Percentiles rank a stretch among this genome's conserved stretches.
These are phyloP conservation scores for Tolypocladium ovalisporum DNA, from an alignment of 2,329 filamentous ascomycete genomes.

Conservation along the genomic window DNA sequence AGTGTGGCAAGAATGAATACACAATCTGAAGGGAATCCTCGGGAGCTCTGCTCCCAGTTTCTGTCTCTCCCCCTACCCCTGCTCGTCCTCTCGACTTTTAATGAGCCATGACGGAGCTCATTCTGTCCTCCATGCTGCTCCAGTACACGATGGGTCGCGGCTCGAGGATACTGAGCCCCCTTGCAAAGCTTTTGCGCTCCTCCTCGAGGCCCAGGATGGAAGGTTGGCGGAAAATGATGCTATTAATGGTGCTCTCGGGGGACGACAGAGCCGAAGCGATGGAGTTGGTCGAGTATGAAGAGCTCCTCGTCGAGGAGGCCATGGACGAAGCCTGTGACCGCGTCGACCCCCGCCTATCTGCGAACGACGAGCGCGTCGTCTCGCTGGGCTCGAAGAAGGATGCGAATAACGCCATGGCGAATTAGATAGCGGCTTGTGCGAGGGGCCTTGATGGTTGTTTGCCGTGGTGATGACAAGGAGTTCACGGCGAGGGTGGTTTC, in stretches of 20 bases:
- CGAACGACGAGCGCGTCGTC: background rate
- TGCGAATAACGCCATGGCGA: background rate
- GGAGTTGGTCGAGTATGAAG: slow-evolving; percentile 29
- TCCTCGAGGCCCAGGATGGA: slow-evolving; percentile 47
- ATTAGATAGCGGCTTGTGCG: background rate
- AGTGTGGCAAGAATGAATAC: background rate
- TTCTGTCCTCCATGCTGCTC: slow-evolving; percentile 51
- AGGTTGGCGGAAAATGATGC: slow-evolving; percentile 46
- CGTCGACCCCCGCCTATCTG: slow-evolving; percentile 25
- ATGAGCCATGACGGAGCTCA: slow-evolving; percentile 20
- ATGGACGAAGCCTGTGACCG: slow-evolving; percentile 34
- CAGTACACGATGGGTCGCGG: slow-evolving; percentile 53
- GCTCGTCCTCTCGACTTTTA: background rate
- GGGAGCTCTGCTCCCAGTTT: background rate
- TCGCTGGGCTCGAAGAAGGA: background rate
- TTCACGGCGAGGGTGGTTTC: background rate
- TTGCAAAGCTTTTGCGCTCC: slow-evolving; percentile 40
- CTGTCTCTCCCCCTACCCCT: background rate
- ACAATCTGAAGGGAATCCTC: background rate
- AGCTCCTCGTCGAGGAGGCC: slow-evolving; percentile 24
- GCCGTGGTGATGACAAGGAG: background rate
- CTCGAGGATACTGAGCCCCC: slow-evolving; percentile 46
- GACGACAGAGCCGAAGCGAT: slow-evolving; percentile 31
- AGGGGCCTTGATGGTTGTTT: background rate
- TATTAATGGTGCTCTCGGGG: slow-evolving; percentile 42